Percentiles rank a stretch among this genome's conserved stretches.
phyloP scores from a whole-genome alignment of 495 filamentous ascomycete species.

The Staphylotrichum longicolle region DNA sequence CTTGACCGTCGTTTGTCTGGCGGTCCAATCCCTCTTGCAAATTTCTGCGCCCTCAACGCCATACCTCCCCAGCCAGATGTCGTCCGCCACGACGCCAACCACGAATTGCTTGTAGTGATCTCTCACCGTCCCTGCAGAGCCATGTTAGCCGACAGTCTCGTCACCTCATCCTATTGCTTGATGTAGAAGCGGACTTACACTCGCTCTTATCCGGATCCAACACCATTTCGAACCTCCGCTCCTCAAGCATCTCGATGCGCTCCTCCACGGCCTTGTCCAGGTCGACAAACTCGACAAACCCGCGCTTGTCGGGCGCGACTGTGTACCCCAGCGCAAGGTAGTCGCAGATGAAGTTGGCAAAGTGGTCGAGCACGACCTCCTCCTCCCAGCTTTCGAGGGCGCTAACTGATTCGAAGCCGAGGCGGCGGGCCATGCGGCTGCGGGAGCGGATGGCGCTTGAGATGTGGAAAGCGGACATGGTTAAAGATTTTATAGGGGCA shows the following conservation, averaged over 20 bases:
- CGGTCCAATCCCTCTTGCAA: constrained; percentile 4
- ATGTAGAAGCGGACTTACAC: constrained; percentile 1
- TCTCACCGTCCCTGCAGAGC: constrained; percentile 2
- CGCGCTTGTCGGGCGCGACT: neutral
- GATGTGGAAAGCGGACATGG: neutral
- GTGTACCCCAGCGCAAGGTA: constrained; percentile 14
- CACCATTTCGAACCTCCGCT: neutral
- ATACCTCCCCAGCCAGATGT: constrained; percentile 6
- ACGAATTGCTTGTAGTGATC: constrained; percentile 23
- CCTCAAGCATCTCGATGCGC: constrained; percentile 9
- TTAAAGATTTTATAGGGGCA: neutral
- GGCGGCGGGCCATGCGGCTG: constrained; percentile 7
- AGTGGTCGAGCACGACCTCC: constrained; percentile 15
- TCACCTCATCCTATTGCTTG: neutral
- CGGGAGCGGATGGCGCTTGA: neutral
- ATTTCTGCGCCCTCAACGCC: neutral
- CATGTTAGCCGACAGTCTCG: neutral
- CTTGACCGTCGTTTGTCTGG: constrained; percentile 9
- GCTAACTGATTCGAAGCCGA: constrained; percentile 5
- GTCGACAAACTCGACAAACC: constrained; percentile 15
- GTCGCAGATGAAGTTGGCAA: constrained; percentile 20
- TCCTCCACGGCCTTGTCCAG: constrained; percentile 5
- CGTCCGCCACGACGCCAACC: constrained; percentile 15
- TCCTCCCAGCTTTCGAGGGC: constrained; percentile 16
- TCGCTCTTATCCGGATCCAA: constrained; percentile 15